Evolutionary conservation across 1,139 yeast genomes (phyloP).

Genomic region (Protomyces pachydermus): DNA sequence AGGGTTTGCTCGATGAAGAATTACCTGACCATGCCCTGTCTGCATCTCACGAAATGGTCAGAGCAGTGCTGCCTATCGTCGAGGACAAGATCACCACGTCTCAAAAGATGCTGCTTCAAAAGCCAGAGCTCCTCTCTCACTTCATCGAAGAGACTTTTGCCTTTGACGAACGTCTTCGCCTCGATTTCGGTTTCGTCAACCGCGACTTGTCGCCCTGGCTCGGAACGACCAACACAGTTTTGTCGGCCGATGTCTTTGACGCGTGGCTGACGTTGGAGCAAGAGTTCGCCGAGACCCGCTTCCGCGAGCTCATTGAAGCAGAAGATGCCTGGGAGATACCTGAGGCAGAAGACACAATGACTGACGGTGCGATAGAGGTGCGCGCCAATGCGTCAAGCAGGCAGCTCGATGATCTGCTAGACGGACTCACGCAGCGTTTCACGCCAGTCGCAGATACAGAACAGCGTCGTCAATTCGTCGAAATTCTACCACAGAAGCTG

Average conservation of each 20-base stretch:
- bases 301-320: conserved; percentile 52
- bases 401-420: conserved; percentile 57
- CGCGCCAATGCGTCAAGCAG: conserved; percentile 67
- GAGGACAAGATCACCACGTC: conserved; percentile 46
- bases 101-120: conserved; percentile 43
- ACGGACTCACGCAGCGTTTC: conserved; percentile 62
- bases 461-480: conserved; percentile 63
- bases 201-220: conserved; percentile 47
- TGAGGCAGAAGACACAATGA: conserved; percentile 42
- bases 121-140: conserved; percentile 56
- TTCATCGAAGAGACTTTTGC: conserved; percentile 55
- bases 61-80: conserved; percentile 51
- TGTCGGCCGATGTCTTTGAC: conserved; percentile 47
- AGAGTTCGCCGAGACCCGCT: conserved; percentile 53
- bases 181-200: conserved; percentile 55
- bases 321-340: conserved; percentile 56
- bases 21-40: conserved; percentile 36
- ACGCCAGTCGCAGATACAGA: conserved; percentile 53
- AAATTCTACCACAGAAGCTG: conserved; percentile 62
- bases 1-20: conserved; percentile 34
- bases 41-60: conserved; percentile 51
- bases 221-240: conserved; percentile 56
- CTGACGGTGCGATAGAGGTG: conserved; percentile 30
- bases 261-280: conserved; percentile 67
- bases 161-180: conserved; percentile 55